phyloP scores from a whole-genome alignment of 2,329 filamentous ascomycete genomes.

The Cercospora sp. region DNA sequence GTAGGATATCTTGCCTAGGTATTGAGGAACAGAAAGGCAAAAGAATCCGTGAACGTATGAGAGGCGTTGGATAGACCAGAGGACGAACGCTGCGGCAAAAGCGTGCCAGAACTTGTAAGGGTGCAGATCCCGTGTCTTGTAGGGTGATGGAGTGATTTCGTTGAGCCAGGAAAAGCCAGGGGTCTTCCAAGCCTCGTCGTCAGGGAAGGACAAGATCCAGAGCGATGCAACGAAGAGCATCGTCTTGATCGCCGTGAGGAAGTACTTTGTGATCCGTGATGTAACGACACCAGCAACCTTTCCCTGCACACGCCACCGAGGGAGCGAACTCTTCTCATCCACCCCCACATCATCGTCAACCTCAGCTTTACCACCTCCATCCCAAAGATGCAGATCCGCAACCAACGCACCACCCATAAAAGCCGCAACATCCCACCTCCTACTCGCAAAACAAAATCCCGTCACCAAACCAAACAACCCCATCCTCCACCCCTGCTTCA shows the following conservation, averaged over 20 bases:
- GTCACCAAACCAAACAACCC: slow-evolving; percentile 9
- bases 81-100: slow-evolving; percentile 10
- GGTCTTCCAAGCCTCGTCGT: slow-evolving; percentile 17
- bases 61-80: slow-evolving; percentile 15
- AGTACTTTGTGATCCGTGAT: neutral
- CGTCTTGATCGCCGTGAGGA: neutral
- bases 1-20: slow-evolving; percentile 22
- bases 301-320: neutral
- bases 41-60: neutral
- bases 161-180: slow-evolving; percentile 17
- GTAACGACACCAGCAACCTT: neutral
- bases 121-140: neutral
- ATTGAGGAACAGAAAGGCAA: slow-evolving; percentile 16
- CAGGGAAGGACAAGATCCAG: slow-evolving; percentile 20
- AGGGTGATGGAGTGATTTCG: slow-evolving; percentile 1
- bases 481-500: slow-evolving; percentile 13
- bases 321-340: slow-evolving; percentile 1
- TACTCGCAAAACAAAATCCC: slow-evolving; percentile 8
- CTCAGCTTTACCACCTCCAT: neutral
- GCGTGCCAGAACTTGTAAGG: slow-evolving; percentile 18
- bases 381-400: slow-evolving; percentile 15
- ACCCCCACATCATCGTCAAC: neutral
- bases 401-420: slow-evolving; percentile 21
- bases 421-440: slow-evolving; percentile 20
- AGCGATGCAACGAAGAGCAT: slow-evolving; percentile 6